phyloP scores from a whole-genome alignment of 768 basidiomycete genomes.

The Suillus hirtellus region DNA sequence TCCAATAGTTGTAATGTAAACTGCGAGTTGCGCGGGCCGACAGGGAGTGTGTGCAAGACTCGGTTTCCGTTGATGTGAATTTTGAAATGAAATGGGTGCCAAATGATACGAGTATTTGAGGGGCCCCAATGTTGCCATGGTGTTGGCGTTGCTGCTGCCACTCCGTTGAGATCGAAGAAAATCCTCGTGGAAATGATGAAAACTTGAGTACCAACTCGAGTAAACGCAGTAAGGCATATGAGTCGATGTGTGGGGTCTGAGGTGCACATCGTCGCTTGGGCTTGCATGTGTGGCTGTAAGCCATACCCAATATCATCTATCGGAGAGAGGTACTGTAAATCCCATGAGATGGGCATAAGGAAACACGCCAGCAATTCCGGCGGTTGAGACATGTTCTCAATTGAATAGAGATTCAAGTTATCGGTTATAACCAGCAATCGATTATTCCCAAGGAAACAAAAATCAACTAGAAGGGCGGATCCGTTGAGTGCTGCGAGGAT shows the following conservation, averaged over 20 bases:
- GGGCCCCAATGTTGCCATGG: background rate
- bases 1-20: background rate
- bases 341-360: background rate
- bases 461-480: background rate
- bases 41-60: background rate
- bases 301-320: background rate
- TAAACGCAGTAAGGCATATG: background rate
- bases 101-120: background rate
- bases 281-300: background rate
- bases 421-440: background rate
- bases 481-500: background rate
- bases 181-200: background rate
- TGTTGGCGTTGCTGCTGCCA: background rate
- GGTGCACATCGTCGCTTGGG: background rate
- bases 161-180: background rate
- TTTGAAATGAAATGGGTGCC: background rate
- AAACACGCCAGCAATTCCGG: background rate
- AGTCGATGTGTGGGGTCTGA: background rate
- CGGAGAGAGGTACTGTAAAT: background rate
- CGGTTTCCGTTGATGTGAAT: background rate
- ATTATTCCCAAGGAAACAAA: background rate
- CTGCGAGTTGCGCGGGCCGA: background rate
- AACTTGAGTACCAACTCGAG: background rate
- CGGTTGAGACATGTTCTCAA: background rate
- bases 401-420: background rate